Conservation (phyloP, 2,329 filamentous ascomycete species). For the Calonectria hongkongensis region DNA sequence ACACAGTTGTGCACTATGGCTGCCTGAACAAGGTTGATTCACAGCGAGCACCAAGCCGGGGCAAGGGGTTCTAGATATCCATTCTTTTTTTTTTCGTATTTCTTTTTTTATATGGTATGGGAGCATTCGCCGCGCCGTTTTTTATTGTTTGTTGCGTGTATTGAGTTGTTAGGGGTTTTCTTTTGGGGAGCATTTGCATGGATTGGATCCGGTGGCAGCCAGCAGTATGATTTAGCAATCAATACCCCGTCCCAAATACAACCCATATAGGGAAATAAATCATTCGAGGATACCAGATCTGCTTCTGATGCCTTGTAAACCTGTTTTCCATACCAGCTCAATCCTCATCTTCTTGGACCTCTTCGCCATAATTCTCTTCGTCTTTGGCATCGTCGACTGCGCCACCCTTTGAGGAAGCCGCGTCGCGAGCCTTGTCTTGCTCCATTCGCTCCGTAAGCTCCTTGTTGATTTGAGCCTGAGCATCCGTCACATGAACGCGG, state of each 20-base stretch:
- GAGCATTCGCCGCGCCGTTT: conserved; percentile 38
- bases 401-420: conserved; percentile 52
- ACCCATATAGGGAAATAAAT: conserved; percentile 30
- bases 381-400: conserved; percentile 73
- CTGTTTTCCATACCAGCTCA: conserved; percentile 41
- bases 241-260: conserved; percentile 50
- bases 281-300: conserved; percentile 21
- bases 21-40: conserved; percentile 73
- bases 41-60: conserved; percentile 59
- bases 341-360: conserved; percentile 80
- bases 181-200: conserved; percentile 50
- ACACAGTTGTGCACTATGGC: conserved; percentile 87
- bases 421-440: conserved; percentile 76
- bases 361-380: conserved; percentile 91
- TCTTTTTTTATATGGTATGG: conserved; percentile 28
- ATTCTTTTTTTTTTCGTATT: conserved; percentile 33
- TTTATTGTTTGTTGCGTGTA: conserved; percentile 35
- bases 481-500: conserved; percentile 70
- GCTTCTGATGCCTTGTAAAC: not conserved
- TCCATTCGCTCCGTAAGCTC: conserved; percentile 85
- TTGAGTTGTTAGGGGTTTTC: conserved; percentile 32
- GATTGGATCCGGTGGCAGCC: conserved; percentile 45
- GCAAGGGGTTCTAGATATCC: conserved; percentile 59
- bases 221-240: conserved; percentile 52
- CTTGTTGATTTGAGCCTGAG: conserved; percentile 82